These are phyloP conservation scores for Leishmania lainsoni DNA, from an alignment of 208 protist genomes.

Conservation along the genomic window DNA sequence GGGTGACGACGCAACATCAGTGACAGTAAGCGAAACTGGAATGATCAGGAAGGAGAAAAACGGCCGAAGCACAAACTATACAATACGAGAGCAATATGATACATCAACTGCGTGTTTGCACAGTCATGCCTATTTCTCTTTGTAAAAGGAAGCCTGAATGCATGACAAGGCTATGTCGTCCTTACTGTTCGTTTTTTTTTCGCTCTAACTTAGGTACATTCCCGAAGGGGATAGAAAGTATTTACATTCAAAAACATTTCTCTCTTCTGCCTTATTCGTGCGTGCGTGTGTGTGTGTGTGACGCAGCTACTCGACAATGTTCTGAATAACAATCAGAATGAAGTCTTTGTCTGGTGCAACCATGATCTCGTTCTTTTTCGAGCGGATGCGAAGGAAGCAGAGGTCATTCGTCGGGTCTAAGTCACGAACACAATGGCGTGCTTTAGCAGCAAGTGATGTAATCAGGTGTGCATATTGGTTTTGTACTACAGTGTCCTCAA, in stretches of 20 bases:
- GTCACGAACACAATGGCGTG: constrained; percentile 93
- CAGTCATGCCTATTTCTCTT: neutral
- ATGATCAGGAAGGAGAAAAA: neutral
- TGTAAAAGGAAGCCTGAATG: constrained; percentile 5
- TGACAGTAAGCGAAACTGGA: neutral
- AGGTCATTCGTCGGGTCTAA: constrained; percentile 96
- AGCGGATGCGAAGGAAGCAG: constrained; percentile 95
- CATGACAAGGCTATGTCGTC: neutral
- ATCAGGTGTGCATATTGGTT: constrained; percentile 96
- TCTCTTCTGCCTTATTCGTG: neutral
- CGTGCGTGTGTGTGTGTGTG: neutral
- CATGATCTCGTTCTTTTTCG: constrained; percentile 98
- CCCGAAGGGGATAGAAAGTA: neutral
- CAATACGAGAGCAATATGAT: neutral
- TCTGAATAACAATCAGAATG: constrained; percentile 93
- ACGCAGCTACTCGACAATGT: constrained; percentile 46
- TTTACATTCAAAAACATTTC: constrained; percentile 5
- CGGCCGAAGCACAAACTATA: neutral
- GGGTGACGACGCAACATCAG: neutral
- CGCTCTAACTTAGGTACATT: neutral
- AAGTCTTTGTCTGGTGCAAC: constrained; percentile 93
- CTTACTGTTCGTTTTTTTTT: constrained; percentile 1
- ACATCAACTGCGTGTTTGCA: neutral
- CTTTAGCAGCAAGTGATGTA: constrained; percentile 92
- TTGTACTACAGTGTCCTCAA: constrained; percentile 88